Evolutionary conservation across 257 asterid species (phyloP), one percentile per base, ranked within the genome.

Genomic region (Solanum megistacrolobum): DNA sequence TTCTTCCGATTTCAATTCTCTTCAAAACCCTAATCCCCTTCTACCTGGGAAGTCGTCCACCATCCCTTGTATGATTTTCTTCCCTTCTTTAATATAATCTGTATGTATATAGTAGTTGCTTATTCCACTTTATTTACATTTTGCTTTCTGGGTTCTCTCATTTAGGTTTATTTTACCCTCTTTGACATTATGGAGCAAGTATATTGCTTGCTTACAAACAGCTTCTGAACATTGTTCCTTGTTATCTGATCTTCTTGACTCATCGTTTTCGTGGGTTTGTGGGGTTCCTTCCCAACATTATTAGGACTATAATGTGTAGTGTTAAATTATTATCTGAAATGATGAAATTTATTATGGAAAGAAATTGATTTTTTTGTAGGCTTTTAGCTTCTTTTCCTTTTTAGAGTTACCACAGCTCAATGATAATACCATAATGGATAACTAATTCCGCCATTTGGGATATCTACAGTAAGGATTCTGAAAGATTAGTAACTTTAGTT

Each of bases 1-100:
- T 29, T 93, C 93, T 10, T 91, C 92, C 94, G 88, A 52, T 86
- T 83, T 90, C 52, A 88, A 82, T 74, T 32, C 83, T 48, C 88
- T 83, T 83, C 94, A 41, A 48, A 92, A 91, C 86, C 89, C 89
- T 14, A 88, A 83, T 35, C 91, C 93, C 23, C 25, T 62, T 74
- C 83, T 86, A 20, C 89, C 85, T 52, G 66, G 25, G 78, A 62
- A 89, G 89, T 88, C 91, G 14, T 62, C 83, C 21, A 27, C 88
- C 29, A 31, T 85, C 81, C 83, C 71, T 46, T 88, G 96, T 93
- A 88, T 29, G 82, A 32, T 79, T 29, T 3, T 86, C 68, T 31
- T 46, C 16, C 41, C 60, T 75, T 73, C 39, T 16, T 38, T 5
- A 52, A 16, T 38, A 5, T 74, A 35, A 4, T 78, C 7, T 78